Evolutionary conservation across 2,329 filamentous ascomycete genomes (phyloP).

Genomic region (Neofusicoccum ribis): DNA sequence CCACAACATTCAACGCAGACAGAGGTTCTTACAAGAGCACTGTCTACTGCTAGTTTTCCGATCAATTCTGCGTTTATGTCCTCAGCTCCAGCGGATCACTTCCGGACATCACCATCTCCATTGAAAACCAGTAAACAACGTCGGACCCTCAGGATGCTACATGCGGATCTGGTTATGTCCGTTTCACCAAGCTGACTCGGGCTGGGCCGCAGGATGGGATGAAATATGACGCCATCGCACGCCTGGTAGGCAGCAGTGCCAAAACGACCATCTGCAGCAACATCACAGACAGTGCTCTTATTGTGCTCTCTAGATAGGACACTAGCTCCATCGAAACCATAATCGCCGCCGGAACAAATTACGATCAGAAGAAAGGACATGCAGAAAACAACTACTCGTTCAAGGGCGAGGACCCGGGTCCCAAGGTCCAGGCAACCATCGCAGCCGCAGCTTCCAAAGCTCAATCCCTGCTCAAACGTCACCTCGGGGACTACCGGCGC

Average conservation of each 20-base stretch:
- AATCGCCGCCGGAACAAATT: slow-evolving; percentile 50
- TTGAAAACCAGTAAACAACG: slow-evolving; percentile 46
- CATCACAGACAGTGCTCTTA: slow-evolving; percentile 18
- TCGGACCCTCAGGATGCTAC: slow-evolving; percentile 29
- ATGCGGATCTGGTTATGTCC: slow-evolving; percentile 36
- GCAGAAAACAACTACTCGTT: slow-evolving; percentile 48
- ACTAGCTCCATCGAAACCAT: slow-evolving; percentile 41
- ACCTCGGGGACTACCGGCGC: slow-evolving; percentile 45
- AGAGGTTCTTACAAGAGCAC: slow-evolving; percentile 34
- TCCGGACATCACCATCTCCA: slow-evolving; percentile 42
- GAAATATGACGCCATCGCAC: slow-evolving; percentile 44
- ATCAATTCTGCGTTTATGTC: slow-evolving; percentile 44
- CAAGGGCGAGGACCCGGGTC: slow-evolving; percentile 48
- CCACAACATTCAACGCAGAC: slow-evolving; percentile 31
- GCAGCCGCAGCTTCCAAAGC: slow-evolving; percentile 38
- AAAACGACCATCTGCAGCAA: slow-evolving; percentile 23
- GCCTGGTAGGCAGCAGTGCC: slow-evolving; percentile 27
- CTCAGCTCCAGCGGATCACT: slow-evolving; percentile 35
- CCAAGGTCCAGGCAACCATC: slow-evolving; percentile 38
- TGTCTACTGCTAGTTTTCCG: slow-evolving; percentile 48
- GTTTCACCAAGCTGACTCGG: slow-evolving; percentile 42
- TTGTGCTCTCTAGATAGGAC: slow-evolving; percentile 18
- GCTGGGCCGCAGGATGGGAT: slow-evolving; percentile 45
- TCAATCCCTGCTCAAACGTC: slow-evolving; percentile 33
- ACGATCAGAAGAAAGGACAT: slow-evolving; percentile 52